Evolutionary conservation across 2,329 filamentous ascomycete species (phyloP).

Genomic region (Colletotrichum endophyticum): DNA sequence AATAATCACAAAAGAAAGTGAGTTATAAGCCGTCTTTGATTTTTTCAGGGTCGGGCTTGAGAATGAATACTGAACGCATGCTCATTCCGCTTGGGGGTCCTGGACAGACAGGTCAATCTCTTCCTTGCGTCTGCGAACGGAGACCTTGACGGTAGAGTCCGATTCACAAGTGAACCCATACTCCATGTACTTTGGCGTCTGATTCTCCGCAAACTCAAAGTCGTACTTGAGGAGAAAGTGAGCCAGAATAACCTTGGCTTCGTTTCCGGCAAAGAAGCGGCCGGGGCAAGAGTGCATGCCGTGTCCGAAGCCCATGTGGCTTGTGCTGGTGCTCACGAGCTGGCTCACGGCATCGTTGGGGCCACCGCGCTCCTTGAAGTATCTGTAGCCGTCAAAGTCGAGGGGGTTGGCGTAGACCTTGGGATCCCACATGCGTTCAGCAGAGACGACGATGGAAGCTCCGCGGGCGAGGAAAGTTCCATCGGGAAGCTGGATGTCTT

Average conservation of each 20-base stretch:
- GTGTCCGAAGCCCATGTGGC: not conserved
- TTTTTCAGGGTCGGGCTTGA: fast-evolving
- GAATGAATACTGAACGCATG: not conserved
- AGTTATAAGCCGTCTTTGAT: not conserved
- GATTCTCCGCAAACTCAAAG: not conserved
- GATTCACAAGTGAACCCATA: not conserved
- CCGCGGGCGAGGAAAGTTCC: not conserved
- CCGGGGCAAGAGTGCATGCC: not conserved
- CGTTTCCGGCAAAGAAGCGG: not conserved
- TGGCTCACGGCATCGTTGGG: not conserved
- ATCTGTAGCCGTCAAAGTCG: not conserved
- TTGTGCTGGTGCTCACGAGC: not conserved
- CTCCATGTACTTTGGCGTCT: not conserved
- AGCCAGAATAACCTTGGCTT: not conserved
- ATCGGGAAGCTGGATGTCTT: not conserved
- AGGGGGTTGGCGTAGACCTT: not conserved
- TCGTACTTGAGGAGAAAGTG: not conserved
- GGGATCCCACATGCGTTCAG: not conserved
- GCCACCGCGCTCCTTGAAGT: not conserved
- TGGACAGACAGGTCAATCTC: not conserved
- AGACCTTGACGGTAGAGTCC: not conserved
- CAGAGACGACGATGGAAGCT: not conserved
- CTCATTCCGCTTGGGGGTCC: not conserved
- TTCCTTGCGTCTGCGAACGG: not conserved
- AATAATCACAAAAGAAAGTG: not conserved